These are phyloP conservation scores for Biancaea sappan DNA, from an alignment of 306 rosid genomes.

Conservation along the genomic window DNA sequence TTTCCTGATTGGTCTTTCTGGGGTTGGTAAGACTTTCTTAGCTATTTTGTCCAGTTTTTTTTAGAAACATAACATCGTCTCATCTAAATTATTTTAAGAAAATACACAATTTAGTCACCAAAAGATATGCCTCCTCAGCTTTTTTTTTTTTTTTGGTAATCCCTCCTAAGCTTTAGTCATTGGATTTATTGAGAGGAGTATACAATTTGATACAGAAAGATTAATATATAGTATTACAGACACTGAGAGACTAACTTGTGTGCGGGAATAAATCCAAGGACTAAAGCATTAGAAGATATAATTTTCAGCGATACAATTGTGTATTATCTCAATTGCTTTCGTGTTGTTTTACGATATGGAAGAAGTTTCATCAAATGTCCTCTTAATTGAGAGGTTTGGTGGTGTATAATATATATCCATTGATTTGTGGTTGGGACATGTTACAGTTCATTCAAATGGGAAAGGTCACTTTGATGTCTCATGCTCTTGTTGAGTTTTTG, in stretches of 20 bases:
- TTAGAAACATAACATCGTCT: background rate
- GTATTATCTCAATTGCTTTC: background rate
- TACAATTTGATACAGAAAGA: background rate
- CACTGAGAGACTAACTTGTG: background rate
- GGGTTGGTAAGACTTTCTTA: constrained; percentile 81
- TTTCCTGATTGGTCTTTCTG: constrained; percentile 99
- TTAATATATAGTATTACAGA: background rate
- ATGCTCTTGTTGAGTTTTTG: background rate
- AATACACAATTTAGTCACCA: no score
- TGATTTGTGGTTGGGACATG: background rate
- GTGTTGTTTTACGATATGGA: background rate
- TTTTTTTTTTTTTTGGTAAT: no score
- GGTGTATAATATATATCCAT: no score
- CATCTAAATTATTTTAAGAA: background rate
- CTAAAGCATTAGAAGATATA: background rate
- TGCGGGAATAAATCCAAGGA: background rate
- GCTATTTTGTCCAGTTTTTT: background rate
- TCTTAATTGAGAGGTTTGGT: background rate
- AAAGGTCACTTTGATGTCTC: constrained; percentile 3
- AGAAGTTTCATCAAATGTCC: background rate
- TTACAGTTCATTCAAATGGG: background rate
- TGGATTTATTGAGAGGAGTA: no score
- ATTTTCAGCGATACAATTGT: no score
- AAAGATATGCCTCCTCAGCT: no score
- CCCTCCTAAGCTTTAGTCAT: no score